Conservation (phyloP, 2,329 filamentous ascomycete species). For the Parastagonospora avenae region DNA sequence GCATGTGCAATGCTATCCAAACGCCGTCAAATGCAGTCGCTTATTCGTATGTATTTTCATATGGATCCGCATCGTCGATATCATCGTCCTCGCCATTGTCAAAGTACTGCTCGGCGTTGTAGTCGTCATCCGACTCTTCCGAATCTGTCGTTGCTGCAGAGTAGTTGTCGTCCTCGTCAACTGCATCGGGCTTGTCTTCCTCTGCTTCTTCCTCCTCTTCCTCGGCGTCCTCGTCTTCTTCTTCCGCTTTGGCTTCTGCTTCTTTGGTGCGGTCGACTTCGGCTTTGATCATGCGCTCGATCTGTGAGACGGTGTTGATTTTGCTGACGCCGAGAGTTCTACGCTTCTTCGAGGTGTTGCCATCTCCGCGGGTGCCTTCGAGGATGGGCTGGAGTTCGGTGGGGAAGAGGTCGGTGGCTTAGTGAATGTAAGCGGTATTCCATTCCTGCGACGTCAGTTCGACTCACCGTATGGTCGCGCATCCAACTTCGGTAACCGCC, state of each 20-base stretch:
- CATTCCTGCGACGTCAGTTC: background rate
- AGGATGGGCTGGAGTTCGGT: constrained; percentile 62
- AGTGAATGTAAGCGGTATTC: constrained; percentile 7
- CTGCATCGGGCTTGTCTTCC: constrained; percentile 58
- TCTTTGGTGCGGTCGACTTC: constrained; percentile 53
- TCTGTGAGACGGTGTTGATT: constrained; percentile 35
- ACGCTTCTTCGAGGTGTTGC: constrained; percentile 35
- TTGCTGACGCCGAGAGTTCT: constrained; percentile 42
- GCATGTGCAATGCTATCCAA: background rate
- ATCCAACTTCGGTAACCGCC: constrained; percentile 60
- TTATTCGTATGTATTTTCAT: constrained; percentile 44
- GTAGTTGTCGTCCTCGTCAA: constrained; percentile 63
- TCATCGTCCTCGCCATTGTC: constrained; percentile 59
- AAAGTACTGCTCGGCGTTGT: constrained; percentile 64
- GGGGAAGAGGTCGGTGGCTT: constrained; percentile 64
- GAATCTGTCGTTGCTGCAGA: constrained; percentile 62
- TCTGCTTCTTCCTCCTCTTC: constrained; percentile 55
- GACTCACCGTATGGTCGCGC: constrained; percentile 60
- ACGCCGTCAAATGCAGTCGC: no score
- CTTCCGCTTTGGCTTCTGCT: constrained; percentile 53
- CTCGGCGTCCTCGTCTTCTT: constrained; percentile 50
- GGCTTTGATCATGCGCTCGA: constrained; percentile 49
- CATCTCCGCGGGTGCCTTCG: constrained; percentile 42
- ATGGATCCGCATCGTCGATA: constrained; percentile 43
- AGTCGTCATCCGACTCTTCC: constrained; percentile 69